phyloP scores from a whole-genome alignment of 2,329 filamentous ascomycete genomes.

The Hypoxylon sp. region DNA sequence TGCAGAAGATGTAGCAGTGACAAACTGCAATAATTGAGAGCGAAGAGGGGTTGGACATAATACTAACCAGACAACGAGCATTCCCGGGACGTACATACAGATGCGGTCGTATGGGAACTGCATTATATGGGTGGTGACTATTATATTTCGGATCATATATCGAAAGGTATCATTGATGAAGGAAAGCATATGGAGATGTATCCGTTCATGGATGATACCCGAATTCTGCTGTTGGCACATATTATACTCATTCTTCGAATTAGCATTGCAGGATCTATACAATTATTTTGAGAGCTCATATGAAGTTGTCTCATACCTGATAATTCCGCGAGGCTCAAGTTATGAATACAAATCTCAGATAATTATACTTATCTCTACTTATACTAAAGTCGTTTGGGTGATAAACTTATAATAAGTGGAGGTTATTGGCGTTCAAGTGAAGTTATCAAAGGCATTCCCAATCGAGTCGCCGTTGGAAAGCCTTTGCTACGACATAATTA shows the following conservation, averaged over 20 bases:
- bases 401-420: too few relatives aligned
- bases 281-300: not conserved
- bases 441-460: not conserved
- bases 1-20: not conserved
- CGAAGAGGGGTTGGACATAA: not conserved
- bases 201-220: constrained; percentile 41
- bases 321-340: not conserved
- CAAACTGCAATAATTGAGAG: not conserved
- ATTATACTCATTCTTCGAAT: constrained; percentile 1
- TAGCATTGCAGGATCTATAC: not conserved
- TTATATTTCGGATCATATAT: constrained; percentile 25
- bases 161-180: constrained; percentile 20
- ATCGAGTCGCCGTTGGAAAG: not conserved
- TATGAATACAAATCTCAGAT: not conserved
- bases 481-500: not conserved
- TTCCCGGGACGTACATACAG: not conserved
- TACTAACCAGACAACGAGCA: not conserved
- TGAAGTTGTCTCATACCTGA: not conserved
- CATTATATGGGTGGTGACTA: constrained; percentile 26
- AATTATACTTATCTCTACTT: not conserved
- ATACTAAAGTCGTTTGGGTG: too few relatives aligned
- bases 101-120: constrained; percentile 14
- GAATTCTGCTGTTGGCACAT: constrained; percentile 20
- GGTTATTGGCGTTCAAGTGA: not conserved
- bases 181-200: constrained; percentile 30